phyloP scores from a whole-genome alignment of 352 stramenopile genomes.

The Phytophthora palmivora region DNA sequence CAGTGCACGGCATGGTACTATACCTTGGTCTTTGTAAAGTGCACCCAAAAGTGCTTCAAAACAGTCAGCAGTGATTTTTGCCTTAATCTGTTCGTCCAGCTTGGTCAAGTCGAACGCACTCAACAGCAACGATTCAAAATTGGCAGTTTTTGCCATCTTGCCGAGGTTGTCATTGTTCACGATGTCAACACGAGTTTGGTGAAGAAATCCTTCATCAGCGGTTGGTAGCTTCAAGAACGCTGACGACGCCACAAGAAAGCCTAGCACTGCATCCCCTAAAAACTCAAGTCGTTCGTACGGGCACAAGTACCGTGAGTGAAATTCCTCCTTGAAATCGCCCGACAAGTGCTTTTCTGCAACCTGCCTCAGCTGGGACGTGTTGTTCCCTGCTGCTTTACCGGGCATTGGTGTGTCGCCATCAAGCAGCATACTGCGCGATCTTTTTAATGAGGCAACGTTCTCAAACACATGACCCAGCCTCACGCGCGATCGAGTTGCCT shows the following conservation, averaged over 20 bases:
- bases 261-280: slow-evolving; percentile 84
- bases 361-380: slow-evolving; percentile 42
- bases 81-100: slow-evolving; percentile 57
- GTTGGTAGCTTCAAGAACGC: slow-evolving; percentile 82
- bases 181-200: slow-evolving; percentile 76
- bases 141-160: slow-evolving; percentile 73
- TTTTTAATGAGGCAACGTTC: slow-evolving; percentile 64
- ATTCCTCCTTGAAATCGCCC: slow-evolving; percentile 77
- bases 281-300: slow-evolving; percentile 89
- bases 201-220: slow-evolving; percentile 68
- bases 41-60: slow-evolving; percentile 84
- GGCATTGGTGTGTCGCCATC: slow-evolving; percentile 34
- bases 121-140: slow-evolving; percentile 79
- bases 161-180: slow-evolving; percentile 83
- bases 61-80: slow-evolving; percentile 85
- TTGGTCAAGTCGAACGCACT: slow-evolving; percentile 71
- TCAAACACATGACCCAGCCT: slow-evolving; percentile 79
- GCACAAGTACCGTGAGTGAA: slow-evolving; percentile 78
- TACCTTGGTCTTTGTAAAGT: slow-evolving; percentile 84
- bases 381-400: slow-evolving; percentile 24
- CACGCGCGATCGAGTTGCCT: slow-evolving; percentile 79
- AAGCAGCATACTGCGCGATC: slow-evolving; percentile 58
- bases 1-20: slow-evolving; percentile 68
- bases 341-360: slow-evolving; percentile 70
- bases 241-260: slow-evolving; percentile 83